Base-by-base conservation (phyloP, 768 basidiomycete species). In the Lactarius tabidus region DNA sequence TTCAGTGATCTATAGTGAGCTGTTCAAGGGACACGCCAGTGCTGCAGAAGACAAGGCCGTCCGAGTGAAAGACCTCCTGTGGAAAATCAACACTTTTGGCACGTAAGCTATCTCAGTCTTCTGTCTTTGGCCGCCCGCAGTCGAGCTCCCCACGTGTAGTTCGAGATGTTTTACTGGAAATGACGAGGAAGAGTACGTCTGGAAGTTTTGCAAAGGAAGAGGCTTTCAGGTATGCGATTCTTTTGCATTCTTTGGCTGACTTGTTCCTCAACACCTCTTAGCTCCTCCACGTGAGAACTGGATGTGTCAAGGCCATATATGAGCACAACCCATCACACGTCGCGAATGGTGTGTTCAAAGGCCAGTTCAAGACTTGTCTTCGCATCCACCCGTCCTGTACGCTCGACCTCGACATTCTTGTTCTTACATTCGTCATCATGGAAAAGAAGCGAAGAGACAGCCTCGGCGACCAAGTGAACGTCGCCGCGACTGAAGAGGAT, bases 341-440 rank as follows among this genome's bases (percentile, higher is more conserved):
- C 43, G 67, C 71, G 8, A 80, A 82, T 53, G 84, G 84, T 6
- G 68, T 79, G 53, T 84, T 84, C 67, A 76, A 78, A 6, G 81
- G 80, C 26, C 77, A 84, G 70, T 76, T 75, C 65, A 83, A 80
- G 67, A 76, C 79, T 48, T 74, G 78, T 28, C 77, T 85, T 29
- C 74, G 75, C 51, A 78, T 84, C 54, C 77, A 83, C 59, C 81
- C 82, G n/a, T 70, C 70, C 61, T 70, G 69, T 43, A 75, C 76
- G 33, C 71, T 84, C 26, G 80, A 84, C 70, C 75, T 82, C 62
- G 84, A 85, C 72, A 75, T 85, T 56, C 74, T 85, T 45, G 73
- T 85, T 15, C 72, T 85, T 29, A 82, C 85, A 20, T 85, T 84
- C 67, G 67, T 85, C 61, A 78, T 86, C 62, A 78, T 84, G 77